Percentiles rank a stretch among this genome's conserved stretches.
Conservation (phyloP, 2,329 filamentous ascomycete genomes). For the Pseudocercospora fijiensis region DNA sequence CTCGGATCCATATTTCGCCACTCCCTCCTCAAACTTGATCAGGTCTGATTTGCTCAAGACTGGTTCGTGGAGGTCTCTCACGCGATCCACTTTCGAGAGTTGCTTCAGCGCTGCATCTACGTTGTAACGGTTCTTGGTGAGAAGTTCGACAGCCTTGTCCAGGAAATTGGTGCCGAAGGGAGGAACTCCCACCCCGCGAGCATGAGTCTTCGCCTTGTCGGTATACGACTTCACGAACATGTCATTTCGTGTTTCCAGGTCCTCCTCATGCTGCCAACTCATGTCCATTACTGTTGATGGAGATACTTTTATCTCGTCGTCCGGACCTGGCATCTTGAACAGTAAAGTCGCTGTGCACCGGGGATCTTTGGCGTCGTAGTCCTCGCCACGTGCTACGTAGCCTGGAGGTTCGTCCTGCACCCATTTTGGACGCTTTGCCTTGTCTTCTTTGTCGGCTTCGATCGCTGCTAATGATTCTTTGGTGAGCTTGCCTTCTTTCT, state of each 20-base stretch:
- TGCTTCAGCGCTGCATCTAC: constrained; percentile 67
- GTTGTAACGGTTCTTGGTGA: constrained; percentile 72
- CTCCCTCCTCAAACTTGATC: constrained; percentile 89
- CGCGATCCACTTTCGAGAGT: constrained; percentile 66
- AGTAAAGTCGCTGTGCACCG: constrained; percentile 71
- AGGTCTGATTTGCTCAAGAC: constrained; percentile 73
- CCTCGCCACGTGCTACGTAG: constrained; percentile 81
- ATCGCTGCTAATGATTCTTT: constrained; percentile 77
- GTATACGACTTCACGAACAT: constrained; percentile 75
- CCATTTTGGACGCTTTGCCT: constrained; percentile 86
- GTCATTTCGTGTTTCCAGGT: constrained; percentile 41
- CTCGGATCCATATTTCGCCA: constrained; percentile 88
- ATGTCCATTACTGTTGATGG: constrained; percentile 2
- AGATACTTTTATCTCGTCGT: constrained; percentile 26
- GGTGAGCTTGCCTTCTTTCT: constrained; percentile 72
- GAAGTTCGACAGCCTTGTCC: constrained; percentile 74
- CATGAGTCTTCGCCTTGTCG: constrained; percentile 63
- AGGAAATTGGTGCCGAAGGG: constrained; percentile 80
- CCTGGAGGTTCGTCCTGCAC: constrained; percentile 86
- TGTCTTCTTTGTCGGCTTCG: constrained; percentile 76
- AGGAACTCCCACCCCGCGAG: constrained; percentile 67
- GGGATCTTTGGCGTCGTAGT: constrained; percentile 69
- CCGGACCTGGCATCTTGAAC: constrained; percentile 65
- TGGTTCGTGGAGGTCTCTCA: constrained; percentile 77
- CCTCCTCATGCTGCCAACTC: constrained; percentile 12